These are phyloP conservation scores for Morella rubra DNA, from an alignment of 306 rosid species.

Conservation along the genomic window DNA sequence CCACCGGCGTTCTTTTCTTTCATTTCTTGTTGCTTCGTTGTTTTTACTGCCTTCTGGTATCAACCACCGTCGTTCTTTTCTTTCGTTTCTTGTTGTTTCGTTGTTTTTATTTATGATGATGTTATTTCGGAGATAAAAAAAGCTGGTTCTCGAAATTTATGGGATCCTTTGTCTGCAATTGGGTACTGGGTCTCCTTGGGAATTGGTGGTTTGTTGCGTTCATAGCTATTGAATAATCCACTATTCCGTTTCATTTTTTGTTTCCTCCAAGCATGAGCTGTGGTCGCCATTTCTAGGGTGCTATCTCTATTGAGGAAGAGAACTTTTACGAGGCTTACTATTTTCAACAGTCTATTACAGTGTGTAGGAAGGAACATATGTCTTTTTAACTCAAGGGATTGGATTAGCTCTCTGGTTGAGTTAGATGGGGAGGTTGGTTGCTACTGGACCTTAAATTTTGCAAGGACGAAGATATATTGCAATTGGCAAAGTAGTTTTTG, in stretches of 20 bases:
- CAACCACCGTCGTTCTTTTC: no score
- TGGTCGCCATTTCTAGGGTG: background rate
- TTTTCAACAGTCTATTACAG: background rate
- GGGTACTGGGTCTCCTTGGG: background rate
- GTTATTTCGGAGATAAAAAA: no score
- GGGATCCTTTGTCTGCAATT: background rate
- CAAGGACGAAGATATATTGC: background rate
- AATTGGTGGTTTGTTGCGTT: background rate
- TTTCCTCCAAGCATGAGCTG: background rate
- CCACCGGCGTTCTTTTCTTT: background rate
- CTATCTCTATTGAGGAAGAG: background rate
- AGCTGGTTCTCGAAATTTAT: background rate
- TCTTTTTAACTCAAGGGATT: background rate
- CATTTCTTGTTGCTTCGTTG: no score
- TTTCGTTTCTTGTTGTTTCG: no score
- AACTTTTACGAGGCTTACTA: background rate
- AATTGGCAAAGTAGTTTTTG: slow-evolving; percentile 5
- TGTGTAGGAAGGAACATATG: background rate
- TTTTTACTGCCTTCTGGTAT: no score
- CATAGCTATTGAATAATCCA: background rate
- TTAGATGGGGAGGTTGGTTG: background rate
- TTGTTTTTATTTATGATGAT: no score
- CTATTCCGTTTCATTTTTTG: background rate
- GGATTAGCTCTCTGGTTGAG: background rate
- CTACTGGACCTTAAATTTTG: background rate